Base-by-base conservation (phyloP, 148 eudicot species). In the Dianthus caryophyllus region DNA sequence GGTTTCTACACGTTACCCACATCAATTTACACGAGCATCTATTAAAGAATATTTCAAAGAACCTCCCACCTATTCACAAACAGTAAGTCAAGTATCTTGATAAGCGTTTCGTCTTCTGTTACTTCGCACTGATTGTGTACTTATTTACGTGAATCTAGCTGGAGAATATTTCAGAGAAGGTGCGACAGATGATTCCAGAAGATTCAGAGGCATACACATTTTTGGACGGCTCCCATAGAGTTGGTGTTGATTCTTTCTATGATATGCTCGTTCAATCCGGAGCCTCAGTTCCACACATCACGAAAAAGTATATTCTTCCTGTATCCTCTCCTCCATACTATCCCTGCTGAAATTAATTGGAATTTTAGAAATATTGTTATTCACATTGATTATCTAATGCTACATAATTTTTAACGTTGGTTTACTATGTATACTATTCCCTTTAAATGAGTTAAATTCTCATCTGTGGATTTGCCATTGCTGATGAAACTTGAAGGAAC, bases 191-290 rank as follows among this genome's bases (percentile, higher is more conserved):
- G 80, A 81, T 73, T 70, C 88, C 96, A 51, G 75, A 39, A 56
- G 75, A 70, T 70, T 87, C 96, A 73, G 84, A 80, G 59, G 75
- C 70, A 65, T 75, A 81, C 81, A 61, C 63, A 73, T 88, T 94
- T 47, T 61, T 44, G 33, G 85, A 82, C 64, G 87, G 71, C 60
- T 80, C 69, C 59, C 76, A 77, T 30, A 33, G 50, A 57, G 61
- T 82, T 74, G 96, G 88, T 70, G 70, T 78, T 29, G 97, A 86
- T 68, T 83, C 80, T 66, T 84, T 94, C 76, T 79, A 73, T 73
- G 64, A 75, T 41, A 83, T 85, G 96, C 71, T 94, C 75, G 71
- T 71, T 55, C 85, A 86, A 48, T 88, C 86, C 64, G 97, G 97
- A 78, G 92, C 86, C 67, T 84, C 97, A 38, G 48, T 54, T 74